A percentile compares a stretch with the other conserved stretches of the same genome.
These are phyloP conservation scores for Coffea humblotiana DNA, from an alignment of 305 asterid species.

Conservation along the genomic window DNA sequence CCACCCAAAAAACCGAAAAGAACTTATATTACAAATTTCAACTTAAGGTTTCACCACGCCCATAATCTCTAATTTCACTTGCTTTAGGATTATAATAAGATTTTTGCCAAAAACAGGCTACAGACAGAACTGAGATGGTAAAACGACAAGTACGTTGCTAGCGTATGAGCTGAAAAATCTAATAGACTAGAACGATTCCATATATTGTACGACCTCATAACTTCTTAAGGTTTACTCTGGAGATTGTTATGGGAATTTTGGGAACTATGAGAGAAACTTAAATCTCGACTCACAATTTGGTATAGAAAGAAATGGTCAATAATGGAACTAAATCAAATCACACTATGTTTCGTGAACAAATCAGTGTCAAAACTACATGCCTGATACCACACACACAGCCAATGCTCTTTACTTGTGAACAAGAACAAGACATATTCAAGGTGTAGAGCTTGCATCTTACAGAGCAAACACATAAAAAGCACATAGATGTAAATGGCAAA, in stretches of 20 bases:
- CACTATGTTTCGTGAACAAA: not conserved
- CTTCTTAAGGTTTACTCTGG: not conserved
- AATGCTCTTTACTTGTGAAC: not conserved
- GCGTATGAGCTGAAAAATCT: not conserved
- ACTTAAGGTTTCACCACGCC: slow-evolving; percentile 4
- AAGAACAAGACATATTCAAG: not conserved
- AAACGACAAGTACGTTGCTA: not conserved
- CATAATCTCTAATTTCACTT: not conserved
- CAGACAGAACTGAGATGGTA: not conserved
- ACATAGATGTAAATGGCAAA: not conserved
- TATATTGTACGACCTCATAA: not conserved
- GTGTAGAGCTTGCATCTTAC: not conserved
- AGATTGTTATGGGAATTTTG: not conserved
- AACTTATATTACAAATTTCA: not conserved
- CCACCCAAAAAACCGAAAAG: too few species aligned
- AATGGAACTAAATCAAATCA: not conserved
- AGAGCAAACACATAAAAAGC: not conserved
- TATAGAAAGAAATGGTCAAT: not conserved
- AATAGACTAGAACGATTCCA: not conserved
- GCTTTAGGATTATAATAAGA: not conserved
- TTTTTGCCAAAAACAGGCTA: not conserved
- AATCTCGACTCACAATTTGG: not conserved
- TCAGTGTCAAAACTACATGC: not conserved
- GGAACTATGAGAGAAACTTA: not conserved
- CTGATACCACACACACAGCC: not conserved